phyloP scores from a whole-genome alignment of 257 asterid genomes.

The Nemophila menziesii region DNA sequence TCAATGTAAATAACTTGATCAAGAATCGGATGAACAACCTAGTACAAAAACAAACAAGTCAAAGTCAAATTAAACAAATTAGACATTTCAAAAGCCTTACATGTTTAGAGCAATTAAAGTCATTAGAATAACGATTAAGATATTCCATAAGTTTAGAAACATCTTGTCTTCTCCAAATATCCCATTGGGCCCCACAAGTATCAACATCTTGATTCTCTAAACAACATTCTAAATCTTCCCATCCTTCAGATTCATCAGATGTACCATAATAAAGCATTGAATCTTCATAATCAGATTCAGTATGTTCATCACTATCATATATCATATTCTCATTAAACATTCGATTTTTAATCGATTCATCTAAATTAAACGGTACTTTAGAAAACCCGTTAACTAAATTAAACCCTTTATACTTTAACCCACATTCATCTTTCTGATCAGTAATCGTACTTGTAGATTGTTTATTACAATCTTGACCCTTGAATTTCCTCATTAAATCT shows the following conservation, averaged over 20 bases:
- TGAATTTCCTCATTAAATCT: slow-evolving; percentile 39
- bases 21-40: slow-evolving; percentile 83
- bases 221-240: slow-evolving; percentile 38
- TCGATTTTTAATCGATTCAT: slow-evolving; percentile 30
- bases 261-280: slow-evolving; percentile 64
- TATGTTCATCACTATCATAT: slow-evolving; percentile 33
- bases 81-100: slow-evolving; percentile 37
- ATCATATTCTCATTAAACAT: slow-evolving; percentile 27
- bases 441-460: slow-evolving; percentile 42
- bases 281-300: slow-evolving; percentile 48
- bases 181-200: slow-evolving; percentile 91
- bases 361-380: slow-evolving; percentile 39
- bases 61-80: slow-evolving; percentile 1
- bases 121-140: slow-evolving; percentile 58
- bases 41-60: slow-evolving; percentile 14
- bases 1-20: slow-evolving; percentile 75
- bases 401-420: slow-evolving; percentile 42
- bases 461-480: slow-evolving; percentile 28
- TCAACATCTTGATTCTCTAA: slow-evolving; percentile 30
- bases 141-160: slow-evolving; percentile 81
- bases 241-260: slow-evolving; percentile 54
- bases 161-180: slow-evolving; percentile 71
- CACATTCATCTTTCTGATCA: slow-evolving; percentile 66
- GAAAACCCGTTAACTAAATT: slow-evolving; percentile 36
- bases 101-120: slow-evolving; percentile 42